Percentiles rank a stretch among this genome's conserved stretches.
phyloP scores from a whole-genome alignment of 1,284 basidiomycete genomes.

The Xerocomus nothofagi region DNA sequence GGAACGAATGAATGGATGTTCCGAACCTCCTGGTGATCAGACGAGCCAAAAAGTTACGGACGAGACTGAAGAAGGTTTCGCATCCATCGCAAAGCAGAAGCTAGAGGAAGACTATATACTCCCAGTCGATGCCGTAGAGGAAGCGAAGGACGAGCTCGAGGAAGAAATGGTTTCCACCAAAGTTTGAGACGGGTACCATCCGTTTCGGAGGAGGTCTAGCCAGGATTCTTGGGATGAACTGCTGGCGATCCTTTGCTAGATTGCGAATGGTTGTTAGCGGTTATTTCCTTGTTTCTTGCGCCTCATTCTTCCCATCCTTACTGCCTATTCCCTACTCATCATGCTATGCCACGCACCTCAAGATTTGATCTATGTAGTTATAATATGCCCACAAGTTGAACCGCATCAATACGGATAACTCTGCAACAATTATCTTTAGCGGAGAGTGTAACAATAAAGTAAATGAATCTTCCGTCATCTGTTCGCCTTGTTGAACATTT shows the following conservation, averaged over 20 bases:
- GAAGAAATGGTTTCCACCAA: conserved; percentile 17
- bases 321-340: conserved; percentile 18
- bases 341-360: neutral
- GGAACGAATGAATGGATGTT: conserved; percentile 15
- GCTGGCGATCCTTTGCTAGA: conserved; percentile 36
- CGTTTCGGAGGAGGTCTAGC: conserved; percentile 9
- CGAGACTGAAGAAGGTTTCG: conserved; percentile 37
- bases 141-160: conserved; percentile 25
- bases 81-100: conserved; percentile 33
- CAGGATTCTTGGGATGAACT: conserved; percentile 35
- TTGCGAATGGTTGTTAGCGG: conserved; percentile 34
- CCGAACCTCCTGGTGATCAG: conserved; percentile 23
- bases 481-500: too few relatives aligned
- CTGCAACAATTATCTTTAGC: neutral
- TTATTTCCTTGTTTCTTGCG: conserved; percentile 39
- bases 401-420: neutral
- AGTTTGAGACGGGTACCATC: conserved; percentile 12
- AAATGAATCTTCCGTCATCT: too few relatives aligned
- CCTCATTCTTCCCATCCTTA: conserved; percentile 41
- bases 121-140: conserved; percentile 13
- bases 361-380: neutral
- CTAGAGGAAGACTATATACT: conserved; percentile 28
- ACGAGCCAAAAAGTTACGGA: conserved; percentile 23
- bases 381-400: neutral
- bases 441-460: too few relatives aligned